Percentiles rank a stretch among this genome's conserved stretches.
Evolutionary conservation across 2,329 filamentous ascomycete species (phyloP).

Genomic region (Scopulariopsis brevicaulis): DNA sequence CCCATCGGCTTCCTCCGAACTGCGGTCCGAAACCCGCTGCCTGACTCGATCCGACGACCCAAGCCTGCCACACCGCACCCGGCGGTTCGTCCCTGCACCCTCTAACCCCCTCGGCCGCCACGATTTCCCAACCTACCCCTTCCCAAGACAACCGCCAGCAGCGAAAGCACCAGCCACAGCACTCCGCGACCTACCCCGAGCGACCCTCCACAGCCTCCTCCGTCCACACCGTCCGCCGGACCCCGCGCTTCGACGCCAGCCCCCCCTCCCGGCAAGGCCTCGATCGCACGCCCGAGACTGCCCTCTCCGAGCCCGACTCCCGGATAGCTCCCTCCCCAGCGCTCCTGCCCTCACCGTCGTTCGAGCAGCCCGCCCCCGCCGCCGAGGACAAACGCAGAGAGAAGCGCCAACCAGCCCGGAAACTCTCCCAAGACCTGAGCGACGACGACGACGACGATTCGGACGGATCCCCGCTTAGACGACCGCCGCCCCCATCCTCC

Average conservation of each 20-base stretch:
- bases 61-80: not conserved
- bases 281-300: conserved; percentile 28
- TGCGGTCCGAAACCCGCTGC: not conserved
- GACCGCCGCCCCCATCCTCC: conserved; percentile 15
- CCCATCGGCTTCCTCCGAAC: not conserved
- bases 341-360: conserved; percentile 10
- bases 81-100: not conserved
- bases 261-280: conserved; percentile 28
- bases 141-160: conserved; percentile 25
- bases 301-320: conserved; percentile 19
- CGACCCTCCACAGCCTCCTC: conserved; percentile 35
- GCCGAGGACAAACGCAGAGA: conserved; percentile 17
- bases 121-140: conserved; percentile 33
- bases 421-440: conserved; percentile 36
- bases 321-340: conserved; percentile 27
- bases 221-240: conserved; percentile 35
- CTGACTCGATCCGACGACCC: not conserved
- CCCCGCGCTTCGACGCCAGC: conserved; percentile 35
- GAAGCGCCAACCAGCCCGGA: conserved; percentile 14
- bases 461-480: conserved; percentile 14
- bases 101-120: conserved; percentile 36
- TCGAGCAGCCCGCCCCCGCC: conserved; percentile 8
- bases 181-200: conserved; percentile 24
- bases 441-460: conserved; percentile 27
- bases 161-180: conserved; percentile 27